Conservation (phyloP, 2,329 filamentous ascomycete genomes). For the Xylogone sp. region DNA sequence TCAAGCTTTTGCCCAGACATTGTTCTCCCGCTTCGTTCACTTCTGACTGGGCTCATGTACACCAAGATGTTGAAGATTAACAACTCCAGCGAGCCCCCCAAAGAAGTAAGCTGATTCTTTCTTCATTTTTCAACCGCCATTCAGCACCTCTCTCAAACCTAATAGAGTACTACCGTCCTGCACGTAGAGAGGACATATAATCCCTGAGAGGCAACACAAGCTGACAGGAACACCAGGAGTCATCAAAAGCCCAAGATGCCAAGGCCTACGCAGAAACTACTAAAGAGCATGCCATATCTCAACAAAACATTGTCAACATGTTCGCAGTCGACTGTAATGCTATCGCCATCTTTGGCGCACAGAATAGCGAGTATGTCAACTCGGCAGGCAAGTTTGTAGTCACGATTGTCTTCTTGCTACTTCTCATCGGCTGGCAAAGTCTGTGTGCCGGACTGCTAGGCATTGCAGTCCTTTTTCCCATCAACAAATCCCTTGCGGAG, state of each 20-base stretch:
- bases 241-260: not conserved
- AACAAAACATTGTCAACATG: slow-evolving; percentile 70
- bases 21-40: slow-evolving; percentile 54
- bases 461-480: slow-evolving; percentile 58
- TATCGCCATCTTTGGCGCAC: slow-evolving; percentile 60
- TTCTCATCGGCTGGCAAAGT: slow-evolving; percentile 68
- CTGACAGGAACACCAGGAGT: not conserved
- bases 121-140: not conserved
- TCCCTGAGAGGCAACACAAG: no score
- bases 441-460: slow-evolving; percentile 60
- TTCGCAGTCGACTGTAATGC: slow-evolving; percentile 68
- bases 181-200: not conserved
- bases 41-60: slow-evolving; percentile 68
- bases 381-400: slow-evolving; percentile 58
- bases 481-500: slow-evolving; percentile 63
- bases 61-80: slow-evolving; percentile 72
- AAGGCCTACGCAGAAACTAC: slow-evolving; percentile 12
- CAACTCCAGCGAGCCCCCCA: slow-evolving; percentile 50
- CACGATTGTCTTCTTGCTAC: slow-evolving; percentile 59
- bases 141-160: not conserved
- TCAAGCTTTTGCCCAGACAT: slow-evolving; percentile 5
- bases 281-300: slow-evolving; percentile 44
- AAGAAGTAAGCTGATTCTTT: not conserved
- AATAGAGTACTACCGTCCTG: not conserved
- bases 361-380: slow-evolving; percentile 58